These are phyloP conservation scores for Kodamaea restingae DNA, from an alignment of 805 yeast species.

Conservation along the genomic window DNA sequence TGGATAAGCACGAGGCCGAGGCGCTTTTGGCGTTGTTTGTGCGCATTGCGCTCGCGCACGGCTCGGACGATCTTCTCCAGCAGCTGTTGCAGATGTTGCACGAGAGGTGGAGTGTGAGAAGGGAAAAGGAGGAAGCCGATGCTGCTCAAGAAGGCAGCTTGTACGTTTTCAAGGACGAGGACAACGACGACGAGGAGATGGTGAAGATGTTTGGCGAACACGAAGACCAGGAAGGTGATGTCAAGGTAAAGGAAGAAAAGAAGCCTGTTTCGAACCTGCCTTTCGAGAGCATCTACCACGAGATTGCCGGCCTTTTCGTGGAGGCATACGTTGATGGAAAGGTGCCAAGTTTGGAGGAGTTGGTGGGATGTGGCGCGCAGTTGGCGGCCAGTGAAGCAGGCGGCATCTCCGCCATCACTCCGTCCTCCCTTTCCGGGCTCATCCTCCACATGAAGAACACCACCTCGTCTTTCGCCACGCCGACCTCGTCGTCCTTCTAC, in stretches of 20 bases:
- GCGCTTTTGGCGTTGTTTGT: constrained; percentile 47
- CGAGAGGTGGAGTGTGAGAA: constrained; percentile 77
- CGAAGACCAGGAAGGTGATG: constrained; percentile 41
- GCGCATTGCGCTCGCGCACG: constrained; percentile 37
- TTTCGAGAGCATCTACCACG: constrained; percentile 45
- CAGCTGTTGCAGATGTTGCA: constrained; percentile 58
- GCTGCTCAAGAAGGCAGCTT: constrained; percentile 57
- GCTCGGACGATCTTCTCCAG: constrained; percentile 23
- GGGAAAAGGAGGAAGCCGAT: constrained; percentile 61
- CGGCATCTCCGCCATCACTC: no score
- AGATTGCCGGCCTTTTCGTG: constrained; percentile 49
- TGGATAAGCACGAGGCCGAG: constrained; percentile 49
- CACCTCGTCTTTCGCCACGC: no score
- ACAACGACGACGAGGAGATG: constrained; percentile 79
- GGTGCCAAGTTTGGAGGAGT: constrained; percentile 15
- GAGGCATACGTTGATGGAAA: constrained; percentile 30
- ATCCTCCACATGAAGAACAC: not conserved
- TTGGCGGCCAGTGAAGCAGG: no score
- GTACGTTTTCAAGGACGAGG: constrained; percentile 61
- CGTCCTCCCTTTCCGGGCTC: not conserved
- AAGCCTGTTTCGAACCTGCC: constrained; percentile 19
- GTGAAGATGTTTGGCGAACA: constrained; percentile 80
- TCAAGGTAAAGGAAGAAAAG: not conserved
- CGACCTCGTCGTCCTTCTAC: constrained; percentile 47
- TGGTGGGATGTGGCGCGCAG: constrained; percentile 41